Evolutionary conservation across 257 asterid genomes (phyloP), one percentile per base, ranked within the genome.

Genomic region (Lantana camara): DNA sequence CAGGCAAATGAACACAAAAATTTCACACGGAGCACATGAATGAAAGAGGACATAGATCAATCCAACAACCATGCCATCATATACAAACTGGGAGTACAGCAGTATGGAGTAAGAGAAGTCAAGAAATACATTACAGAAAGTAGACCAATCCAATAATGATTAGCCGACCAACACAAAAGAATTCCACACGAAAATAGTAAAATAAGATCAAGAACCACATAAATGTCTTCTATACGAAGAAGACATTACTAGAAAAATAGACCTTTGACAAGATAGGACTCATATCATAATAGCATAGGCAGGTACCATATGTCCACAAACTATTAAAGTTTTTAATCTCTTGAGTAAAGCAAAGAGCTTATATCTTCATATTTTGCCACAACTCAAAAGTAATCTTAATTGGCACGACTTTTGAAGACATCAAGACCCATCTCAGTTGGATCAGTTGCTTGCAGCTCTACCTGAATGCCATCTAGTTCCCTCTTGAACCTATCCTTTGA

Each of bases 401-500:
- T 80, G 40, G 68, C 79, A 35, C 85, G 83, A 42, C 80, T 73
- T 47, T 70, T 70, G 69, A 80, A 67, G 35, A 76, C 82, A 24
- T 80, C 85, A 2, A 76, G 85, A 48, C 75, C 76, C 82, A 76
- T 73, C 66, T 80, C 85, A 19, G 82, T 80, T 1, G 82, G 85
- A 57, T 80, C 85, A 2, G 85, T 80, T 3, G 85, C 85, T 67
- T 80, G 85, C 48, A 76, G 71, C 76, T 80, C 82, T 1, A 80
- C 71, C 71, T 80, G 85, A 66, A 79, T 73, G 24, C 85, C 85
- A 21, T 79, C 81, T 4, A 79, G 37, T 67, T 79, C 81, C 67
- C 84, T 75, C 84, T 79, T 79, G 79, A 80, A 80, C 72, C 82
- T 76, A 71, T 76, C 82, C 75, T 80, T 76, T 0, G 80, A 80